phyloP scores from a whole-genome alignment of 2,329 filamentous ascomycete genomes.

The Pseudogymnoascus sp. region DNA sequence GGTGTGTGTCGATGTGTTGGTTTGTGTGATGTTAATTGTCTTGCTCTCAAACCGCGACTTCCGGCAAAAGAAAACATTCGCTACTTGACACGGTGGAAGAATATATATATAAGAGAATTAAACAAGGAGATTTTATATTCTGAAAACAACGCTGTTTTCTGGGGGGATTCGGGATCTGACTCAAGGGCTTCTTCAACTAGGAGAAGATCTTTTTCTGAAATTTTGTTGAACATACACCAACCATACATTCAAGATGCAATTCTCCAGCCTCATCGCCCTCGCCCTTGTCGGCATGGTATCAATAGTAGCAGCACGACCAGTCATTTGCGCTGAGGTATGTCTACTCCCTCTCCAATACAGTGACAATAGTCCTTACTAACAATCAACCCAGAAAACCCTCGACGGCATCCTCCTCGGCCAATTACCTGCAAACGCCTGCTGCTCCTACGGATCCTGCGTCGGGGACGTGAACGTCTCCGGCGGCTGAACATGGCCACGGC shows the following conservation, averaged over 20 bases:
- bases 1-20: not conserved
- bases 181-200: not conserved
- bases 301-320: not conserved
- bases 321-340: conserved; percentile 1
- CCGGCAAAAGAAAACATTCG: not conserved
- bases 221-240: not conserved
- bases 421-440: not conserved
- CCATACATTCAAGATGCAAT: not conserved
- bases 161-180: not conserved
- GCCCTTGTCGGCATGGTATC: not conserved
- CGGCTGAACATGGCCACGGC: not conserved
- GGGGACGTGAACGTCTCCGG: not conserved
- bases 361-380: not conserved
- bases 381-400: not conserved
- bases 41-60: not conserved
- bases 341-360: not conserved
- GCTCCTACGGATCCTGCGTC: not conserved
- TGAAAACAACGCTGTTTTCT: not conserved
- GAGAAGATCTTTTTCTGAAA: not conserved
- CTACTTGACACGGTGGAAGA: not conserved
- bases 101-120: not conserved
- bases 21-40: not conserved
- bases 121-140: not conserved
- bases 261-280: not conserved
- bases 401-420: not conserved